Evolutionary conservation across 2,329 filamentous ascomycete species (phyloP).

Genomic region (Aureobasidium pullulans): DNA sequence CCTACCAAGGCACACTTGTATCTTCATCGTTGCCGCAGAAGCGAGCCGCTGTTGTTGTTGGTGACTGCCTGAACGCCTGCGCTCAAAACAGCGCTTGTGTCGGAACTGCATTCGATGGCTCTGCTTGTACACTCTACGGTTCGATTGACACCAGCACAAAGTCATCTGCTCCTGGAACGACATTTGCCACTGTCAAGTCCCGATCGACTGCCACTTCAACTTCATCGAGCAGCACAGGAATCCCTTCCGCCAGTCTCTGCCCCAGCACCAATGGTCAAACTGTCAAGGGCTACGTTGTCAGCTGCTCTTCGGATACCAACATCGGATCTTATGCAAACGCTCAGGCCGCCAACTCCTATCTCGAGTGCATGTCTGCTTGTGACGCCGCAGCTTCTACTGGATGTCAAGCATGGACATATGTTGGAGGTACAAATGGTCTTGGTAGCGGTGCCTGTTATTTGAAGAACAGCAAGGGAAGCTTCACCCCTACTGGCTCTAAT

Average conservation of each 20-base stretch:
- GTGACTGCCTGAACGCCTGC: neutral
- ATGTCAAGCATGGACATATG: constrained; percentile 16
- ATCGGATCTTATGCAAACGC: constrained; percentile 13
- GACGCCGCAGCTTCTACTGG: constrained; percentile 5
- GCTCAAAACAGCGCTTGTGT: neutral
- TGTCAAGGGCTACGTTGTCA: neutral
- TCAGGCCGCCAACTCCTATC: constrained; percentile 11
- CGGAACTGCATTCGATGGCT: neutral
- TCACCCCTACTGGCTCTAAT: constrained; percentile 9
- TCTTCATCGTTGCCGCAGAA: neutral
- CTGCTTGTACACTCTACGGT: neutral
- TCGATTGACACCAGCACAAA: neutral
- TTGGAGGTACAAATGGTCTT: constrained; percentile 10
- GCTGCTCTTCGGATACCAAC: constrained; percentile 9
- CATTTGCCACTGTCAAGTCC: neutral
- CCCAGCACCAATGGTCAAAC: constrained; percentile 14
- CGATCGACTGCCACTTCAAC: neutral
- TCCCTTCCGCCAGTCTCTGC: constrained; percentile 16
- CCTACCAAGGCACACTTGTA: neutral
- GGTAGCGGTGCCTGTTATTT: constrained; percentile 15
- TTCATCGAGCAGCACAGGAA: neutral
- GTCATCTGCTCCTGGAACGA: neutral
- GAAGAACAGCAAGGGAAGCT: constrained; percentile 12
- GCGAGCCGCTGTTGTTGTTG: neutral
- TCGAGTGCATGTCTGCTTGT: constrained; percentile 15